A percentile compares a stretch with the other conserved stretches of the same genome.
These are phyloP conservation scores for Ogataea nakhonphanomensis DNA, from an alignment of 805 yeast genomes.

Conservation along the genomic window DNA sequence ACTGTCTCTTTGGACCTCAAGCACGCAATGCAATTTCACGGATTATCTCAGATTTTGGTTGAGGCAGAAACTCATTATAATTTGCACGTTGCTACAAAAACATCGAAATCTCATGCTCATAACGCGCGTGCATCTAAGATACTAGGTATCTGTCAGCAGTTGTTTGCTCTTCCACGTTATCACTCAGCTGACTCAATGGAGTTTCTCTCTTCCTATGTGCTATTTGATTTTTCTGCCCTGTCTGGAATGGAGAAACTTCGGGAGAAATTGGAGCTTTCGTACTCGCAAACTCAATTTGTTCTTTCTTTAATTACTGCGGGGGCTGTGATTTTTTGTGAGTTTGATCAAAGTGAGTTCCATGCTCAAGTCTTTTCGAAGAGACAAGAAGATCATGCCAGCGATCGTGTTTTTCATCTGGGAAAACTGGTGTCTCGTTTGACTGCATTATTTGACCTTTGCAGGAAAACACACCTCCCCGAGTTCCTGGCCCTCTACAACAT, in stretches of 20 bases:
- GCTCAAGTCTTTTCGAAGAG: constrained; percentile 19
- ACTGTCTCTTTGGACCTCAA: constrained; percentile 27
- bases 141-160: constrained; percentile 28
- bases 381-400: constrained; percentile 13
- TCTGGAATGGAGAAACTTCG: constrained; percentile 30
- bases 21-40: constrained; percentile 28
- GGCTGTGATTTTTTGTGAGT: constrained; percentile 29
- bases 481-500: constrained; percentile 13
- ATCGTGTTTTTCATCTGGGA: constrained; percentile 17
- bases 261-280: constrained; percentile 21
- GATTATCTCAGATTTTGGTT: constrained; percentile 27
- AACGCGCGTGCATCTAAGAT: constrained; percentile 20
- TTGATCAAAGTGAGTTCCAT: constrained; percentile 17
- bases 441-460: constrained; percentile 20
- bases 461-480: constrained; percentile 9
- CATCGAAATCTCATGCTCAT: constrained; percentile 8
- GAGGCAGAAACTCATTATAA: constrained; percentile 30
- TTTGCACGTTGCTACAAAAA: constrained; percentile 14
- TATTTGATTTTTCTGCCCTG: constrained; percentile 43
- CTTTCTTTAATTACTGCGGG: constrained; percentile 43
- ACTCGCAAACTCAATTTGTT: constrained; percentile 31
- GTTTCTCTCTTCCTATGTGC: constrained; percentile 37
- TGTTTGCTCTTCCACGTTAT: constrained; percentile 36
- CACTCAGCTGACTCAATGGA: constrained; percentile 35
- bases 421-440: constrained; percentile 16